Evolutionary conservation across 2,329 filamentous ascomycete genomes (phyloP).

Genomic region (Arthrobotrys pseudoclavata): DNA sequence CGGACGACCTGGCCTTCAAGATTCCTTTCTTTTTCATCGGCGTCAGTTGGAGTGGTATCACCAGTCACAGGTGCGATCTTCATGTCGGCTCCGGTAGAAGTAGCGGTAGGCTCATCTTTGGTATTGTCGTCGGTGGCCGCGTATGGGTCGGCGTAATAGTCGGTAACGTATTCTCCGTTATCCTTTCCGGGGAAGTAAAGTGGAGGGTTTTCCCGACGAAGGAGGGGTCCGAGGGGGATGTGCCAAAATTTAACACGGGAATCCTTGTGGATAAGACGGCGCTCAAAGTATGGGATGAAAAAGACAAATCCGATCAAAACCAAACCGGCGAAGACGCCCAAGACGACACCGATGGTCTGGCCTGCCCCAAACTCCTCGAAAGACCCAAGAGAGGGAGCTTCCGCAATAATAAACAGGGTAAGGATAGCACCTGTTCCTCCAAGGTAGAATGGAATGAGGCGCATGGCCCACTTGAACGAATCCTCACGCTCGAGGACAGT

Average conservation of each 20-base stretch:
- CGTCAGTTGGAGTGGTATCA: neutral
- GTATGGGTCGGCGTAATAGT: slow-evolving; percentile 41
- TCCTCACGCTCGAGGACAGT: slow-evolving; percentile 71
- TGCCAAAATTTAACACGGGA: slow-evolving; percentile 73
- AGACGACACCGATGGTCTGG: slow-evolving; percentile 71
- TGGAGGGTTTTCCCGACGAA: slow-evolving; percentile 66
- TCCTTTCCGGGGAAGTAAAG: slow-evolving; percentile 38
- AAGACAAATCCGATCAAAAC: slow-evolving; percentile 70
- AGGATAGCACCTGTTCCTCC: slow-evolving; percentile 71
- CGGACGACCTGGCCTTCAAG: slow-evolving; percentile 14
- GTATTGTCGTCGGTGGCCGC: slow-evolving; percentile 1
- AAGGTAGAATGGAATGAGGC: slow-evolving; percentile 73
- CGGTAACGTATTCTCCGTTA: slow-evolving; percentile 31
- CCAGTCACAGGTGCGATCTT: neutral
- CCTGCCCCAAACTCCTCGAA: slow-evolving; percentile 60
- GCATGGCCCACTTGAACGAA: slow-evolving; percentile 71
- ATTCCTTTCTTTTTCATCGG: slow-evolving; percentile 22
- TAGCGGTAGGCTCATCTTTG: neutral
- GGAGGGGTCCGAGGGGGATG: slow-evolving; percentile 71
- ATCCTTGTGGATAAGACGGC: slow-evolving; percentile 73
- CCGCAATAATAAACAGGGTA: slow-evolving; percentile 74
- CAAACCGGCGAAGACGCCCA: slow-evolving; percentile 71
- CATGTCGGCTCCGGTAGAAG: slow-evolving; percentile 1
- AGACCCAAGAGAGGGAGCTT: slow-evolving; percentile 64
- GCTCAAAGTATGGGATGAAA: slow-evolving; percentile 74